Evolutionary conservation across 1,284 basidiomycete species (phyloP), one percentile per base, ranked within the genome.

Genomic region (Moniliophthora roreri): DNA sequence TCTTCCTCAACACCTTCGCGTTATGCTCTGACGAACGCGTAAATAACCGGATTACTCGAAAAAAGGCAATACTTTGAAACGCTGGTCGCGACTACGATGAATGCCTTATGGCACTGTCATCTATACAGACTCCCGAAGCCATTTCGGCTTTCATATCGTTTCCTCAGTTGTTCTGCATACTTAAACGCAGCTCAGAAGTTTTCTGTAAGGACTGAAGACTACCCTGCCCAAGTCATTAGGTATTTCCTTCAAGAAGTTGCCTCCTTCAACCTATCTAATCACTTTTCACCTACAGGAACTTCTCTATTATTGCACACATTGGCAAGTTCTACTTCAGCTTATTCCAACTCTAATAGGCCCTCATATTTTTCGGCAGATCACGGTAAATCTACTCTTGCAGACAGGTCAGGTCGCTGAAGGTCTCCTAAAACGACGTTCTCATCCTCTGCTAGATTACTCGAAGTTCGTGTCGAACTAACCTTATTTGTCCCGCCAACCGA

Each of bases 221-320:
- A 84, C 66, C 78, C 87, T 1, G 84, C 84, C 56, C 85, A 93
- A 41, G 67, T 81, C 15, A 91, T 96, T 62, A 81, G 93, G 89
- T 91, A 61, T 59, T 74, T 59, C 20, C 13, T 13, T 44, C 48
- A 10, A 20, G 10, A 40, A 18, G 38, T 54, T 28, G 23, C 16
- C 23, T 47, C 21, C 26, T 42, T 34, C 32, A 35, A 13, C 23
- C 6, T 32, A 39, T 16, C 39, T 21, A 48, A 37, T 60, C 35
- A 32, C 28, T 32, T 6, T 6, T 32, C 11, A 32, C 28, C 11
- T 51, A 47, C 34, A 48, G 35, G 57, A 97, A 97, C 69, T 93
- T 98, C 65, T 95, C 92, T 3, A 93, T 97, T 54, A 95, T 97
- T 63, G 94, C 93, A 1, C 93, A 96, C 67, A 95, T 95, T 60